phyloP scores from a whole-genome alignment of 257 asterid species.

The Ophiorrhiza pumila region DNA sequence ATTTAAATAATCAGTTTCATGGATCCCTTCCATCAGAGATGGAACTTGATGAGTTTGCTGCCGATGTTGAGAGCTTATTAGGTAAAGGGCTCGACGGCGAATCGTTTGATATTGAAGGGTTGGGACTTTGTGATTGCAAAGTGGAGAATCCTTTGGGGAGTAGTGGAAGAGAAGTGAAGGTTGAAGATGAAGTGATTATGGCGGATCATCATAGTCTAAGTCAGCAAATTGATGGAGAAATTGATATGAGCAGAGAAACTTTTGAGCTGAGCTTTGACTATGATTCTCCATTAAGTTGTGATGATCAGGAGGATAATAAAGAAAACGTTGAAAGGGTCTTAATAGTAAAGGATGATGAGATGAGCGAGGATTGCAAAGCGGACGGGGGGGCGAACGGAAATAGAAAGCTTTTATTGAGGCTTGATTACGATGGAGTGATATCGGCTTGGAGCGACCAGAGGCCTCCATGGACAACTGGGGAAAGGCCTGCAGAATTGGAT shows the following conservation, averaged over 20 bases:
- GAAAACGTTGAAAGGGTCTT: background rate
- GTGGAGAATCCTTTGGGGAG: constrained; percentile 31
- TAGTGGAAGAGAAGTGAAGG: constrained; percentile 38
- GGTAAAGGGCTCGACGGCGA: constrained; percentile 75
- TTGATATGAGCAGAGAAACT: constrained; percentile 37
- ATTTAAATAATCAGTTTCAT: constrained; percentile 23
- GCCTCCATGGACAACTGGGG: constrained; percentile 78
- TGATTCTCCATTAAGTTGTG: constrained; percentile 35
- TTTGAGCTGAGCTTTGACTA: constrained; percentile 61
- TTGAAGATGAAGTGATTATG: constrained; percentile 50
- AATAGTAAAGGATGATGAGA: constrained; percentile 1
- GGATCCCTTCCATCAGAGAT: constrained; percentile 65
- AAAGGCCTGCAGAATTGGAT: constrained; percentile 61
- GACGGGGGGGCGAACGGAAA: constrained; percentile 21
- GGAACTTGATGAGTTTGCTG: constrained; percentile 81
- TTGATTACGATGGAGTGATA: constrained; percentile 57
- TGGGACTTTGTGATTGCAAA: constrained; percentile 48
- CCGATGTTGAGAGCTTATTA: constrained; percentile 67
- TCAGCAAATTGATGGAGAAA: constrained; percentile 21
- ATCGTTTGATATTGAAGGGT: constrained; percentile 58
- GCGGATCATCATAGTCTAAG: background rate
- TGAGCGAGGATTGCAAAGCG: constrained; percentile 19
- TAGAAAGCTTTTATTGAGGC: constrained; percentile 52
- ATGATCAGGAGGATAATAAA: constrained; percentile 29
- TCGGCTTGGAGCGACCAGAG: constrained; percentile 65